phyloP scores from a whole-genome alignment of 768 basidiomycete species.

The Inosperma sp. region DNA sequence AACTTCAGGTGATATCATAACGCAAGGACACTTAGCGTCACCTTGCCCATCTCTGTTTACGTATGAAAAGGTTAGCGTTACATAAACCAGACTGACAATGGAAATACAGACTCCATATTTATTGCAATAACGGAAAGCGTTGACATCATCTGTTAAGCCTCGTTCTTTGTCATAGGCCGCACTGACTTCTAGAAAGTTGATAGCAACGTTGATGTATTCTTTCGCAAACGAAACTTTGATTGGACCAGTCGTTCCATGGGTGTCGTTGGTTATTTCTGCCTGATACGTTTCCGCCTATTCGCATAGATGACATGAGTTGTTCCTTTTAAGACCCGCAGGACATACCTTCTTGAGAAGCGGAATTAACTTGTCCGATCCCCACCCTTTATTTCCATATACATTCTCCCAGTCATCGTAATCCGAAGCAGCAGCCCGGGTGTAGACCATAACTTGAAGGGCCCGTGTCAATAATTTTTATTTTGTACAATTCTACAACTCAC shows the following conservation, averaged over 20 bases:
- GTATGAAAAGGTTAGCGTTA: background rate
- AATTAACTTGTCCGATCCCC: constrained; percentile 53
- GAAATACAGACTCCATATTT: constrained; percentile 43
- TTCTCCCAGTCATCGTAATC: constrained; percentile 65
- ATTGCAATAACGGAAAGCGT: constrained; percentile 40
- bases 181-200: constrained; percentile 19
- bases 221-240: constrained; percentile 45
- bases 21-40: too few relatives aligned
- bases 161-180: constrained; percentile 46
- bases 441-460: constrained; percentile 41
- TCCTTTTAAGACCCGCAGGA: constrained; percentile 17
- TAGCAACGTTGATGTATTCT: constrained; percentile 38
- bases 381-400: constrained; percentile 49
- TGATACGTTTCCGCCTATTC: constrained; percentile 42
- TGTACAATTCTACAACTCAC: constrained; percentile 28
- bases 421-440: constrained; percentile 54
- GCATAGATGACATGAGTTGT: background rate
- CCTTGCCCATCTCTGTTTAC: constrained; percentile 50
- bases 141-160: constrained; percentile 41
- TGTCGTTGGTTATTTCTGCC: constrained; percentile 22
- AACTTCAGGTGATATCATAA: too few relatives aligned
- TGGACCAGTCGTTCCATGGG: constrained; percentile 51
- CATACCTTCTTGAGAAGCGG: constrained; percentile 55
- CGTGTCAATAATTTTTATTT: background rate
- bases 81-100: background rate